Conservation (phyloP, 2,329 filamentous ascomycete species). For the Teratosphaeria gauchensis region DNA sequence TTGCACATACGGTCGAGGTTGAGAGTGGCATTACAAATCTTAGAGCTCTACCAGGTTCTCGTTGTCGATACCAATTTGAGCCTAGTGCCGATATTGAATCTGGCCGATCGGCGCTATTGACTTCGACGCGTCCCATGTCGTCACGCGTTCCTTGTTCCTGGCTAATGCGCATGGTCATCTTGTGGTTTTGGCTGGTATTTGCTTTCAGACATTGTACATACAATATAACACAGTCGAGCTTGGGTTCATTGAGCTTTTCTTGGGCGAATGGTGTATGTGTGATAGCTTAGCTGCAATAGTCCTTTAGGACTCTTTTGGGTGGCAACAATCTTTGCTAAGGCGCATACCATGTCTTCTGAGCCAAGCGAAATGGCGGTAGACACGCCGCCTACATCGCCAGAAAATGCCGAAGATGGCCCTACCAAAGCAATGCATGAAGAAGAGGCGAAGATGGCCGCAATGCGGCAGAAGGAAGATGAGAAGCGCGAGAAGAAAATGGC, state of each 20-base stretch:
- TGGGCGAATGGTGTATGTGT: not conserved
- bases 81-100: not conserved
- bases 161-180: not conserved
- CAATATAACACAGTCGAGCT: not conserved
- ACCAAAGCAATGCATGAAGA: conserved; percentile 36
- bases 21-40: too few species aligned
- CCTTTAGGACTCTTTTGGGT: not conserved
- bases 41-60: too few species aligned
- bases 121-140: not conserved
- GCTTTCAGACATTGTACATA: not conserved
- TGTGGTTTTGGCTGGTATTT: not conserved
- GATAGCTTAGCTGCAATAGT: not conserved
- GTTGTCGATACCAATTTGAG: not conserved
- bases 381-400: conserved; percentile 28
- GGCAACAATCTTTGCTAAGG: not conserved
- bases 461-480: conserved; percentile 35
- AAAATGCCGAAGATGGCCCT: conserved; percentile 19
- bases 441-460: conserved; percentile 35
- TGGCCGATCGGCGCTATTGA: not conserved
- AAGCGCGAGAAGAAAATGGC: conserved; percentile 36
- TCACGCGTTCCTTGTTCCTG: not conserved
- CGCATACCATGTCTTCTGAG: conserved; percentile 9
- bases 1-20: too few species aligned
- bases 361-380: conserved; percentile 11
- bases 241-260: not conserved